phyloP scores from a whole-genome alignment of 2,329 filamentous ascomycete genomes.

The Fusarium stilboides region DNA sequence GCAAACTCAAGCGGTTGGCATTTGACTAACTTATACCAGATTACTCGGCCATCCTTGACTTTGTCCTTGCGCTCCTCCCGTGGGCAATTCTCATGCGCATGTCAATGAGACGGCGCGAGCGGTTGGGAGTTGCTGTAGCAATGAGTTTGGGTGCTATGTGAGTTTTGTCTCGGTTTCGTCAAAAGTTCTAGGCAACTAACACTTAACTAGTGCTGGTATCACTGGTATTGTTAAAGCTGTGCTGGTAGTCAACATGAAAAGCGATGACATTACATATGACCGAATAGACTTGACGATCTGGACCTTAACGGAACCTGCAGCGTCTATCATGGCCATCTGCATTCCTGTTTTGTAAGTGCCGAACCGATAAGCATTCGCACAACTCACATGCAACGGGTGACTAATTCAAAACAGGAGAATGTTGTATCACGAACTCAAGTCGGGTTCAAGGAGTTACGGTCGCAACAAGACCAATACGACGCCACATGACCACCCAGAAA shows the following conservation, averaged over 20 bases:
- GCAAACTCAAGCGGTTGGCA: accelerated
- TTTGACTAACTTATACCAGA: constrained; percentile 38
- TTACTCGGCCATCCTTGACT: constrained; percentile 55
- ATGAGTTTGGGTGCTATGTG: constrained; percentile 57
- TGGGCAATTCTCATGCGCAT: constrained; percentile 55
- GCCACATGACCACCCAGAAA: constrained; percentile 6
- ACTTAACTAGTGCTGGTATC: constrained; percentile 50
- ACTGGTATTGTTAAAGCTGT: constrained; percentile 55
- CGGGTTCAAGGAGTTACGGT: constrained; percentile 49
- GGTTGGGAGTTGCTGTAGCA: constrained; percentile 54
- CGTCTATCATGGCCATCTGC: constrained; percentile 56
- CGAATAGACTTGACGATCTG: constrained; percentile 56
- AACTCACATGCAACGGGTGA: too few relatives aligned
- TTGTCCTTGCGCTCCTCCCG: constrained; percentile 53
- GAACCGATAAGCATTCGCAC: accelerated
- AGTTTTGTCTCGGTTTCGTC: background rate
- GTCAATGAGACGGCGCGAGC: constrained; percentile 53
- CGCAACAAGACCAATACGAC: constrained; percentile 43
- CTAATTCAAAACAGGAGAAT: constrained; percentile 50
- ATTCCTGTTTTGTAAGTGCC: constrained; percentile 53
- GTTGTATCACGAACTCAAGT: constrained; percentile 54
- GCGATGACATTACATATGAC: constrained; percentile 54
- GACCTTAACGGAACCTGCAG: constrained; percentile 55
- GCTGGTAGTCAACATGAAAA: constrained; percentile 52
- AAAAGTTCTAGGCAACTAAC: constrained; percentile 18